Base-by-base conservation (phyloP, 108 stramenopile genomes). In the Hondaea fermentalgiana region DNA sequence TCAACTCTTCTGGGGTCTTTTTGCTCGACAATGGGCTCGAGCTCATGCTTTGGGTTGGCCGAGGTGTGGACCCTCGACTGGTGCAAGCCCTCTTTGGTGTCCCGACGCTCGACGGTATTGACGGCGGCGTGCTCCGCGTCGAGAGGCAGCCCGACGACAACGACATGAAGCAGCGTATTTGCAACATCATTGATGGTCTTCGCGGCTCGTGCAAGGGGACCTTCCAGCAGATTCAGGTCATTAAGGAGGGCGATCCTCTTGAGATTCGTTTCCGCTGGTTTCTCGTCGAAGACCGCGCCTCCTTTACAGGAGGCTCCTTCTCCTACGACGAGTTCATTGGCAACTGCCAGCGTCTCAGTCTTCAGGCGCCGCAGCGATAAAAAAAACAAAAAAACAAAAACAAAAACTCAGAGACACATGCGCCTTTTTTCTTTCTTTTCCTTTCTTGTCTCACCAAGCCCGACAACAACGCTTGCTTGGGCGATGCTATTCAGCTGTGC, bases 221-320 rank as follows among this genome's bases (percentile, higher is more conserved):
- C n/a, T 83, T 92, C 19, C 94, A 95, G 59, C 96, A 96, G 92
- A 92, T 98, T 45, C 88, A 90, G 53, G 90, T 99, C 76, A 93
- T 98, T 71, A 91, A 95, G 51, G 98, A 99, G 90, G 97, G 89
- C n/a, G 92, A 92, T 59, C 59, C 88, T 44, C 90, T 96, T 88
- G 97, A 97, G 88, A 90, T 93, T 60, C 96, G 96, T 42, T 99
- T 99, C 93, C 96, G 94, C 89, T 97, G 96, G 96, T 93, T 95
- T 91, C 91, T 99, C 83, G 95, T 99, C 5, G 98, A 99, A 94
- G 98, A 99, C 91, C 91, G 96, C 60, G 97, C 97, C 58, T 94
- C 95, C 6, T 98, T 98, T 92, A 93, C 94, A 45, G 97, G 97
- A 21, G 98, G 98, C 5, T 96, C 97, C 4, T 96, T 93, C 91